phyloP scores from a whole-genome alignment of 306 rosid genomes.

The Dryas alaskensis region DNA sequence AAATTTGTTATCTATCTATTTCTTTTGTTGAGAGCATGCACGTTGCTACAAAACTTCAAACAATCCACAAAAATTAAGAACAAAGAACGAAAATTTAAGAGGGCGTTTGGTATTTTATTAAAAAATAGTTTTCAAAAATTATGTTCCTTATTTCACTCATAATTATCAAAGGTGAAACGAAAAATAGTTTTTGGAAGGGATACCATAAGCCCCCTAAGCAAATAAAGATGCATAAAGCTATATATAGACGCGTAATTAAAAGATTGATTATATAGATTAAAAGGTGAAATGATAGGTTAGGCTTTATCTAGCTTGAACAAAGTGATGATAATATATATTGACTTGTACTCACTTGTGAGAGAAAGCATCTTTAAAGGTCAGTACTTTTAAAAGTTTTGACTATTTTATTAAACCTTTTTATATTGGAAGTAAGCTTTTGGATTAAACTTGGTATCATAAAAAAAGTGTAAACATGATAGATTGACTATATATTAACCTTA shows the following conservation, averaged over 20 bases:
- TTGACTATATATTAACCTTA: slow-evolving; percentile 1
- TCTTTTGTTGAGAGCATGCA: too few relatives aligned
- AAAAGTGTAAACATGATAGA: background rate
- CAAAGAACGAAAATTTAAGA: too few relatives aligned
- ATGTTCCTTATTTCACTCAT: too few relatives aligned
- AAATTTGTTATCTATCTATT: too few relatives aligned
- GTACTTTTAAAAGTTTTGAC: slow-evolving; percentile 15
- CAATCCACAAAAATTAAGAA: too few relatives aligned
- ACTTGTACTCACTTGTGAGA: background rate
- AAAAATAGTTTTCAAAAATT: too few relatives aligned
- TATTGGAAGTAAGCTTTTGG: slow-evolving; percentile 1
- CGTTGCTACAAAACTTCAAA: too few relatives aligned
- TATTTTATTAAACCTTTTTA: background rate
- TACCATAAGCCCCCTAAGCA: too few relatives aligned
- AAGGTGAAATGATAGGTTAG: slow-evolving; percentile 14
- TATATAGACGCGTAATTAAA: background rate
- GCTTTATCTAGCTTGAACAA: slow-evolving; percentile 16
- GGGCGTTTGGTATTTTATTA: too few relatives aligned
- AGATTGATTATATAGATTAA: slow-evolving; percentile 1
- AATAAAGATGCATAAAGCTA: too few relatives aligned
- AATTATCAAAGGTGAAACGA: too few relatives aligned
- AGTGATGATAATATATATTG: background rate
- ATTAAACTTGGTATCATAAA: background rate
- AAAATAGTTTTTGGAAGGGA: too few relatives aligned
- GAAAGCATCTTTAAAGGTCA: slow-evolving; percentile 13